Conservation (phyloP, 2,329 filamentous ascomycete species). For the Myriosclerotinia duriaeana region DNA sequence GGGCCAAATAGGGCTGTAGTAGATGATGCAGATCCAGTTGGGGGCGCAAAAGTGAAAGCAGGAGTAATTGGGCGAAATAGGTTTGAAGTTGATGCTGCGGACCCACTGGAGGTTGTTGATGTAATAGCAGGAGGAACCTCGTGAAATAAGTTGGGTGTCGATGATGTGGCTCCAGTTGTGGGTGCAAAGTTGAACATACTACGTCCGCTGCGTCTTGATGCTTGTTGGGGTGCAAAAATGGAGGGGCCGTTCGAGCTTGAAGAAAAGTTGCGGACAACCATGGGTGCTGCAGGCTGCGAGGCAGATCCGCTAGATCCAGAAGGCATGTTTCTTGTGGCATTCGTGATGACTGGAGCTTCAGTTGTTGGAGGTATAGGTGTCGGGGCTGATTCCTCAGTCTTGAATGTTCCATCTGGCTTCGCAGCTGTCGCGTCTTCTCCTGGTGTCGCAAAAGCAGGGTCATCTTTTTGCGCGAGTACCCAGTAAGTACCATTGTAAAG, state of each 20-base stretch:
- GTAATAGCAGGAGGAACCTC: not conserved
- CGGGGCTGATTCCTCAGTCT: not conserved
- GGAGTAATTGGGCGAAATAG: not conserved
- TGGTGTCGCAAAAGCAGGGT: conserved; percentile 17
- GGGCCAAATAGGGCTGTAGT: no score
- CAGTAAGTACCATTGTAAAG: conserved; percentile 16
- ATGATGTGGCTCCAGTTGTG: not conserved
- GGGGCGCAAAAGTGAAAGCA: no score
- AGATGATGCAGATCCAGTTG: no score
- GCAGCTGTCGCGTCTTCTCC: not conserved
- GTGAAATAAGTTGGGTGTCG: not conserved
- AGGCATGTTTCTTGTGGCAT: not conserved
- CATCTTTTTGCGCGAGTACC: conserved; percentile 6
- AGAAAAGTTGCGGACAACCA: not conserved
- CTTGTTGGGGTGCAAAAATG: not conserved
- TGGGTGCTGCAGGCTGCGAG: not conserved
- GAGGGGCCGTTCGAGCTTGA: not conserved
- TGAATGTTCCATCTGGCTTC: not conserved
- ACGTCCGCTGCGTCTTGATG: not conserved
- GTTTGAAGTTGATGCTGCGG: not conserved
- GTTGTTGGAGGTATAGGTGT: not conserved
- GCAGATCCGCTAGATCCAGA: not conserved
- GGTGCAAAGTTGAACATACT: not conserved
- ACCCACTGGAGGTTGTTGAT: not conserved
- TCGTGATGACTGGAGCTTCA: not conserved